Percentiles rank a stretch among this genome's conserved stretches.
Conservation (phyloP, 495 filamentous ascomycete genomes). For the Penicillium goetzii region DNA sequence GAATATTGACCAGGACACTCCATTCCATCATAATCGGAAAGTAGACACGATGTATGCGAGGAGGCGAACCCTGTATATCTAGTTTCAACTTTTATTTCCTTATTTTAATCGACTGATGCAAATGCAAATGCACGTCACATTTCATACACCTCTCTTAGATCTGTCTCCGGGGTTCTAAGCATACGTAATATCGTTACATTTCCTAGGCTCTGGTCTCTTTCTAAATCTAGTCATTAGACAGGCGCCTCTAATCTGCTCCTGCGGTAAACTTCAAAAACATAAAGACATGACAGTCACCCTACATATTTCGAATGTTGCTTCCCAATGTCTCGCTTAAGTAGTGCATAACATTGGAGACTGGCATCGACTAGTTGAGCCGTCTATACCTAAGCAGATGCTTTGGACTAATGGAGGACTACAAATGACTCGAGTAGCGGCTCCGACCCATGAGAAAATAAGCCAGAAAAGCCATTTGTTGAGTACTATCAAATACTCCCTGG, state of each 20-base stretch:
- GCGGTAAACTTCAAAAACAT: too few relatives aligned
- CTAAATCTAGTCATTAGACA: not conserved
- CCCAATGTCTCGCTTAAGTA: not conserved
- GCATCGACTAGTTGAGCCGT: not conserved
- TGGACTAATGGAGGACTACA: not conserved
- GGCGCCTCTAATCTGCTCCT: too few relatives aligned
- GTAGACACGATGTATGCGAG: constrained; percentile 5
- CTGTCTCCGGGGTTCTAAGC: not conserved
- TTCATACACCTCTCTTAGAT: not conserved
- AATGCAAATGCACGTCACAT: constrained; percentile 5
- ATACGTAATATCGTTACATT: too few relatives aligned
- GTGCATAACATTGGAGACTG: not conserved
- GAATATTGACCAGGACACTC: constrained; percentile 3
- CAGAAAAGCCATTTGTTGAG: not conserved
- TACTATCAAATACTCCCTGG: not conserved
- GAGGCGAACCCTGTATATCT: constrained; percentile 10
- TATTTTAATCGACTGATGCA: constrained; percentile 3
- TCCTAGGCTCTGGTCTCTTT: too few relatives aligned
- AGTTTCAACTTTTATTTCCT: constrained; percentile 3
- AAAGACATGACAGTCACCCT: not conserved
- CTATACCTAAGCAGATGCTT: not conserved
- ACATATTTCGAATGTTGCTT: not conserved
- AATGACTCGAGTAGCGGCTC: not conserved
- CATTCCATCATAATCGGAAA: not conserved
- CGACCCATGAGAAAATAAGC: not conserved